These are phyloP conservation scores for Tylopilus sp. DNA, from an alignment of 768 basidiomycete species.

Conservation along the genomic window DNA sequence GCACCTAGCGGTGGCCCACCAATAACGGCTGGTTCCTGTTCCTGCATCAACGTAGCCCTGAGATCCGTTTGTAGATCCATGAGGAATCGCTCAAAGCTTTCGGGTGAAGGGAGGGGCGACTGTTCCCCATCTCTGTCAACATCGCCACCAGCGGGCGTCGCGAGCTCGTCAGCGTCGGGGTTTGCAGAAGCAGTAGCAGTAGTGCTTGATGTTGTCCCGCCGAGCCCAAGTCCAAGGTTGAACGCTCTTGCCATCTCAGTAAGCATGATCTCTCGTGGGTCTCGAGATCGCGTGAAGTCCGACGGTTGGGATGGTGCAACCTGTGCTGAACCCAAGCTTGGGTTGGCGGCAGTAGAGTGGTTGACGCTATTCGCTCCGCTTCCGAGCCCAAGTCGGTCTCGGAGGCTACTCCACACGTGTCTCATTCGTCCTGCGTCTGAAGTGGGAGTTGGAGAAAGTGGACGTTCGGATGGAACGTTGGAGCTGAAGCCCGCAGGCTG, in stretches of 20 bases:
- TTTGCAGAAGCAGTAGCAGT: constrained; percentile 2
- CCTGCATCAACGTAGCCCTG: constrained; percentile 54
- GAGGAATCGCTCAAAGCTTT: constrained; percentile 79
- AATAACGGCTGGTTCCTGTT: constrained; percentile 11
- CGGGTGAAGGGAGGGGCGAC: constrained; percentile 45
- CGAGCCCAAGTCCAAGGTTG: constrained; percentile 62
- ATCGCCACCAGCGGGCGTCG: constrained; percentile 4
- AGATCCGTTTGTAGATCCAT: constrained; percentile 75
- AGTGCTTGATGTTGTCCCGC: constrained; percentile 14
- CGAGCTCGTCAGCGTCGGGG: constrained; percentile 9
- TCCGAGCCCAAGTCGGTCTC: constrained; percentile 62
- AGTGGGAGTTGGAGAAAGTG: constrained; percentile 42
- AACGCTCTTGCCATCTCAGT: constrained; percentile 82
- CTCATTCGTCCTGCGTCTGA: constrained; percentile 46
- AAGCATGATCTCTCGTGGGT: constrained; percentile 69
- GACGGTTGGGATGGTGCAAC: constrained; percentile 6
- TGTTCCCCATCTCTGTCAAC: constrained; percentile 14
- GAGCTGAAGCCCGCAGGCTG: constrained; percentile 11
- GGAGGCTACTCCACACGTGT: constrained; percentile 63
- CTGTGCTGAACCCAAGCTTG: constrained; percentile 8
- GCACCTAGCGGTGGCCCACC: constrained; percentile 3
- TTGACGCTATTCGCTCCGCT: constrained; percentile 16
- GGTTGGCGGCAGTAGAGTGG: constrained; percentile 8
- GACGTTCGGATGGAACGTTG: constrained; percentile 28
- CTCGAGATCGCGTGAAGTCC: constrained; percentile 22